Base-by-base conservation (phyloP, 2,329 filamentous ascomycete species). In the Paracamarosporium sp. region DNA sequence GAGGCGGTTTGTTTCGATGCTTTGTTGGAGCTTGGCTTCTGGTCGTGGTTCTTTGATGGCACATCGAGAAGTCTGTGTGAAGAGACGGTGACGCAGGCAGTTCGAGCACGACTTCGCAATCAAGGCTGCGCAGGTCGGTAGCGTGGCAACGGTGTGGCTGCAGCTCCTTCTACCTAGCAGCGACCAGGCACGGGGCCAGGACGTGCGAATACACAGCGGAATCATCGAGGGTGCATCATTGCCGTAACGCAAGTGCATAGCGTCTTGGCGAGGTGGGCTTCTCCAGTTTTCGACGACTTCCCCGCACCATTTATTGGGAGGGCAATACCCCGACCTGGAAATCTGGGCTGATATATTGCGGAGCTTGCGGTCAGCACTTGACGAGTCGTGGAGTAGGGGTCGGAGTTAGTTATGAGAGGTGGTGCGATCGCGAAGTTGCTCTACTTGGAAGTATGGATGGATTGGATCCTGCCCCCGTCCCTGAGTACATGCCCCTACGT, bases 91-190 rank as follows among this genome's bases (percentile, higher is more conserved):
- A 50, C 28, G 28, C 28, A 45, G 25, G 28, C 28, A 45, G 25
- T 15, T 13, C 12, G 6, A 44, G 51, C 30, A 50, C 12, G 40
- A 41, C 22, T 28, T 30, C 27, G 36, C 22, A 47, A 33, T n/a
- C 53, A 43, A 15, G 7, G 44, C 30, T 47, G 12, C 30, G 43
- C 30, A 40, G 27, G 17, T 50, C 50, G 55, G 65, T 62, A 28
- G 60, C 56, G 60, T 63, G 59, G 58, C 55, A 65, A 61, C 51
- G 56, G 53, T 30, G 56, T 52, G 30, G 54, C 54, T 66, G 64
- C 61, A 62, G 59, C 33, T 33, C 28, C 38, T 43, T 41, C 24
- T n/a, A n/a, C n/a, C 55, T 17, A 60, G 56, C 56, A 65, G 35
- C 38, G 30, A 66, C 61, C 61, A 63, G 63, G 59, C 55, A 44